A percentile compares a stretch with the other conserved stretches of the same genome.
Evolutionary conservation across 306 rosid genomes (phyloP).

Genomic region (Malus fusca): DNA sequence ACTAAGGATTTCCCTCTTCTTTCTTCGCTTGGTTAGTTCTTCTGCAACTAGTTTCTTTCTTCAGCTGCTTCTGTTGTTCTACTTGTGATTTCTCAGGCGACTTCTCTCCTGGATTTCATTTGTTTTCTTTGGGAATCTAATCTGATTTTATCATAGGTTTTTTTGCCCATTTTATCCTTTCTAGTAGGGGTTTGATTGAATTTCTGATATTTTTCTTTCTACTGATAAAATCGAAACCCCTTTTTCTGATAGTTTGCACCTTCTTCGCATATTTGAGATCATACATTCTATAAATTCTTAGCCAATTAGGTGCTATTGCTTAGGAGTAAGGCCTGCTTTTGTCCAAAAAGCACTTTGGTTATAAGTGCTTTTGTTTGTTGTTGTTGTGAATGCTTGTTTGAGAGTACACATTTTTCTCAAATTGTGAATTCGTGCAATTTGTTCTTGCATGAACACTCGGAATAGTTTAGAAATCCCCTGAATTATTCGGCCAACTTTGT

Average conservation of each 20-base stretch:
- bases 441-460: neutral
- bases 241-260: neutral
- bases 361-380: neutral
- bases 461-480: neutral
- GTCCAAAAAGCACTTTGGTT: neutral
- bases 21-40: conserved; percentile 4
- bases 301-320: neutral
- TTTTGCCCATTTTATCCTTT: neutral
- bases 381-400: neutral
- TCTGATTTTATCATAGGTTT: neutral
- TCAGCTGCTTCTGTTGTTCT: conserved; percentile 20
- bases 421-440: neutral
- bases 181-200: conserved; percentile 6
- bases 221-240: neutral
- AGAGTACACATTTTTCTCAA: neutral
- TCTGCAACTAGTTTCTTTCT: neutral
- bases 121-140: neutral
- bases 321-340: neutral
- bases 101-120: neutral
- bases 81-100: neutral
- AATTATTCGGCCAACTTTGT: neutral
- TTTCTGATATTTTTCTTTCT: neutral
- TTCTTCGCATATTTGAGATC: conserved; percentile 14
- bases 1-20: conserved; percentile 21
- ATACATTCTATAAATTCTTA: neutral